Evolutionary conservation across 306 rosid genomes (phyloP), one percentile per base, ranked within the genome.

Genomic region (Acacia acuminata): DNA sequence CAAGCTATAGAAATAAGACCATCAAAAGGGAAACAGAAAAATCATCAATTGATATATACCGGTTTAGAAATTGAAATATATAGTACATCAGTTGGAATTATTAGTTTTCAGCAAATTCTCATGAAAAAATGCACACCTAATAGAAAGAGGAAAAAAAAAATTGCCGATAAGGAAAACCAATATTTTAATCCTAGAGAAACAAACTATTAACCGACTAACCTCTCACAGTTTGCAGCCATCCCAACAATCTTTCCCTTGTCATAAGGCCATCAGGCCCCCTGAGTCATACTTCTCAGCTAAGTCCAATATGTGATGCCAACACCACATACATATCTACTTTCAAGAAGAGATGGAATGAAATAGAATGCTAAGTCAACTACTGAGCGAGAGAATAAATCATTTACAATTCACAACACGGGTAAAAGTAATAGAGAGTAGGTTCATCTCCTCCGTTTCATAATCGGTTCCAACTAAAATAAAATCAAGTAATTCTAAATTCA

Each of bases 241-340:
- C 99, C 99, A 19, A 92, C 99, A 82, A 94, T 94, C 86, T 91
- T 96, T 81, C 92, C 94, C 92, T 92, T 96, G 83, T 96, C 99
- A 86, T 96, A 96, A 77, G 98, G 83, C 34, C 97, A 96, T 81
- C 92, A 91, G 81, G 98, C 99, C 72, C 90, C 99, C 0, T 86
- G n/a, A n/a, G 73, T 88, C 94, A 87, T 96, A 94, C 97, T 96
- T 96, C 90, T 94, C 97, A 25, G 98, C 99, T 93, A 96, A 89
- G 69, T 84, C 95, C 94, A 96, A 87, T 77, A 96, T 88, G 85
- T 96, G 99, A 86, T 96, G 98, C 98, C 98, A 96, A 83, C 99
- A 96, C 99, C 99, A 96, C 73, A 96, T 98, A 90, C 99, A 94
- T 79, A 96, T 90, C 99, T 96, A 86, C 76, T 61, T 77, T 76